Conservation (phyloP, 257 asterid species). For the Nicotiana noctiflora region DNA sequence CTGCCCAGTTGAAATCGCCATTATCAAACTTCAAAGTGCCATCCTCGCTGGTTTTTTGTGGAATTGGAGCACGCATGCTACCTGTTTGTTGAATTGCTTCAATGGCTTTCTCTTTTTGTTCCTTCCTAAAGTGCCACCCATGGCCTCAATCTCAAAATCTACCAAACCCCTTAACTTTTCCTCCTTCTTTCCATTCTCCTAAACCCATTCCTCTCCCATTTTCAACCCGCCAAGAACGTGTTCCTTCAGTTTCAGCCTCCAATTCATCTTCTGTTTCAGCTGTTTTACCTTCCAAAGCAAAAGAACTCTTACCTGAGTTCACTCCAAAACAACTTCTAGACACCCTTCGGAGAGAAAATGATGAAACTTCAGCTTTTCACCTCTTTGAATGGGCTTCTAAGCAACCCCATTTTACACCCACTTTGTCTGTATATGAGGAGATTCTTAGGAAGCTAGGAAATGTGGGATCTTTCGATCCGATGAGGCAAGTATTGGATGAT, state of each 20-base stretch:
- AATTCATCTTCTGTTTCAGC: slow-evolving; percentile 32
- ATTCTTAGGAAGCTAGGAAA: slow-evolving; percentile 58
- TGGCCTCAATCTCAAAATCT: slow-evolving; percentile 28
- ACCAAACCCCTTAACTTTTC: not conserved
- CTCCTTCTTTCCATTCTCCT: slow-evolving; percentile 11
- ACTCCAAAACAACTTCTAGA: slow-evolving; percentile 59
- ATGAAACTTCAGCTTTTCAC: slow-evolving; percentile 52
- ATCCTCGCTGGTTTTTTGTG: too few relatives aligned
- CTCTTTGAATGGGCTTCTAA: slow-evolving; percentile 66
- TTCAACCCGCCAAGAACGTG: slow-evolving; percentile 12
- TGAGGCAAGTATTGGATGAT: slow-evolving; percentile 47
- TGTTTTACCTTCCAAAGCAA: slow-evolving; percentile 10
- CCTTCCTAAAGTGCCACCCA: slow-evolving; percentile 49
- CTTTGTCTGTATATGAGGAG: slow-evolving; percentile 54
- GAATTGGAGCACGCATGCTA: slow-evolving; percentile 32
- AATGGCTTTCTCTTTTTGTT: slow-evolving; percentile 61
- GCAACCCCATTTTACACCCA: slow-evolving; percentile 66
- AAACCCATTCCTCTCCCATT: slow-evolving; percentile 14
- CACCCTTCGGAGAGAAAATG: slow-evolving; percentile 47
- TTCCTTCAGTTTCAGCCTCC: slow-evolving; percentile 21
- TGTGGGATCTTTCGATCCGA: slow-evolving; percentile 56
- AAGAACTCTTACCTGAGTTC: slow-evolving; percentile 47
- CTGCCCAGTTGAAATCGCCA: too few relatives aligned
- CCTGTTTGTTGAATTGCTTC: slow-evolving; percentile 51
- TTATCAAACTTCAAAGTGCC: too few relatives aligned